Base-by-base conservation (phyloP, 176 grass and related monocot species). In the Phyllostachys edulis region DNA sequence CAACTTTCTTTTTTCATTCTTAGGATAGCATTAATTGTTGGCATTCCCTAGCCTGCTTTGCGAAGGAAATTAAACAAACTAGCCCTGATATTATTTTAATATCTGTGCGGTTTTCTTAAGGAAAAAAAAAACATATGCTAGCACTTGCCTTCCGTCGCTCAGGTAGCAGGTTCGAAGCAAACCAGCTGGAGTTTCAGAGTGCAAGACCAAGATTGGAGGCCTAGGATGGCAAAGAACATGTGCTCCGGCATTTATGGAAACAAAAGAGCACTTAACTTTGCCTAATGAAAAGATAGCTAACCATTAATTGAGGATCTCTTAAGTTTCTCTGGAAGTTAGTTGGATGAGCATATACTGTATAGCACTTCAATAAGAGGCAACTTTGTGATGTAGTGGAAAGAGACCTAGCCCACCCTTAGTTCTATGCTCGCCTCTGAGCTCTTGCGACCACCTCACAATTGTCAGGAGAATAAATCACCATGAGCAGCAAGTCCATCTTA, bases 241-340 rank as follows among this genome's bases (percentile, higher is more conserved):
- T 64, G 40, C 66, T 75, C 76, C 76, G 71, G 38, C 54, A 46
- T 80, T 91, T 80, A 62, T 66, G 81, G 63, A 91, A 91, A 84
- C 34, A 64, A 76, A 75, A 65, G 81, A 54, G 26, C 63, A 51
- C 63, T 69, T 45, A 32, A 24, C 37, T 76, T 80, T 84, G 76
- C 27, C 37, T 65, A 79, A 52, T 73, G 56, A 83, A 78, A 69
- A 73, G 21, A 32, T 18, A 76, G 12, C 41, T 18, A 4, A 36
- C 3, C 59, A 13, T 55, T 75, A 67, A 13, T 55, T 80, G 38
- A 18, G 26, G 67, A 26, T 66, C 36, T 42, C 7, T 47, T 51
- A 51, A 13, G 2, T 71, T 71, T 54, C 73, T 73, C 59, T 73
- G 36, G n/a, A 86, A 47, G 10, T 41, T 29, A 42, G 47, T 40